Base-by-base conservation (phyloP, 2,329 filamentous ascomycete genomes). In the Hypoxylon sp. region DNA sequence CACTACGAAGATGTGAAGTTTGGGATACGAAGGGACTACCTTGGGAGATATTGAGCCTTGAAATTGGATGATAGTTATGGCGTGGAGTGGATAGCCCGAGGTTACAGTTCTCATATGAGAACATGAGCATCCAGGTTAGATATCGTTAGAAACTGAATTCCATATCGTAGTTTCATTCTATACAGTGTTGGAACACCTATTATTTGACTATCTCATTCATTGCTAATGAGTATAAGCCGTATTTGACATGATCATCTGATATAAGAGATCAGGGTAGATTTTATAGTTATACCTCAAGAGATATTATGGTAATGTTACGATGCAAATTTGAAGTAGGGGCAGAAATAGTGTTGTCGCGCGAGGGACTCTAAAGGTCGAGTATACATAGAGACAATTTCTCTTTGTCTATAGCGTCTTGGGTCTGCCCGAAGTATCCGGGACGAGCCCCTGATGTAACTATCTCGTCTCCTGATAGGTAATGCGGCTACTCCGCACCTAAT, bases 401-500 rank as follows among this genome's bases (percentile, higher is more conserved):
- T 27, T 27, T 27, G 24, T 27, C 24, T 5, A 27, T 5, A 27
- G 24, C 5, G 24, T 27, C 24, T 27, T 27, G 24, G 24, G 24
- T 27, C 24, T 27, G 24, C 24, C 24, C 24, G 24, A 27, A 27
- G 24, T 27, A 27, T 27, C 24, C 24, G 24, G 24, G 24, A 27
- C 24, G 24, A 27, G 24, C 24, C 24, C 24, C 24, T 24, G 24
- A 24, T 24, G 24, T 24, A 24, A 24, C 24, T 24, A 24, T 24
- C 24, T 24, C 24, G 24, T 24, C 24, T 27, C 24, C 24, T 5
- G 24, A 27, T 3, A 27, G 24, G 24, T 27, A 27, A 27, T 27
- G 24, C 24, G 3, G 24, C 32, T 54, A 51, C 61, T 70, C 65
- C 68, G 55, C 68, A 68, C 32, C 19, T 27, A 29, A 70, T 68